Evolutionary conservation across 2,329 filamentous ascomycete species (phyloP), one percentile per base, ranked within the genome.

Genomic region (Microascus cirrosus): DNA sequence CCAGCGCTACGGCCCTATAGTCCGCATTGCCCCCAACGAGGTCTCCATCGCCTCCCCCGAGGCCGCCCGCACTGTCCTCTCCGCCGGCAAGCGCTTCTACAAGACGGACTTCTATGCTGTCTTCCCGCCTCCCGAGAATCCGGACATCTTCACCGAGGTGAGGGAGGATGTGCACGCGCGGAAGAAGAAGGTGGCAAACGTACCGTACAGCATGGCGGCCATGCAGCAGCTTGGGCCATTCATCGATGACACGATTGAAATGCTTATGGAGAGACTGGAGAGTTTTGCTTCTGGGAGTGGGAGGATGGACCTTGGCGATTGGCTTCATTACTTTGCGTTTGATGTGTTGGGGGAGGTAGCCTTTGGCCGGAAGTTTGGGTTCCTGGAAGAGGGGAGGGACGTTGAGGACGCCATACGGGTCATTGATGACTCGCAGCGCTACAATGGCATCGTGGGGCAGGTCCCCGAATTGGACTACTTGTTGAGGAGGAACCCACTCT

Each of bases 121-220:
- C 7, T 82, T 82, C 63, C 78, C 78, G 34, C 79, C 79, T 3
- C 74, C 77, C 0, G 77, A 80, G 67, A 80, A 81, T 67, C 78
- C 79, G 6, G 79, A 82, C 60, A 81, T 82, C 65, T 82, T 82
- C 67, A 81, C 79, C 48, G 79, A 82, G 65, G 75, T 71, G 18
- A 70, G 77, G 57, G 78, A 81, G 66, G 70, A 74, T 7, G 74
- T 78, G n/a, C 79, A 82, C 64, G 77, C 77, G 0, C 71, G 73
- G 60, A 81, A 80, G 72, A 82, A 81, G 68, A 74, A 76, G 64
- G 74, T 77, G 4, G 75, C 74, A 62, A 77, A 76, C 54, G 73
- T 76, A 39, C 75, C 77, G 0, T 81, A 80, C 65, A 75, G 73
- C 65, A 79, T 80, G 77, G 73, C 74, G 0, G 74, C 75, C 8